Evolutionary conservation across 140 eudicot species (phyloP).

Genomic region (Senecio squalidus): DNA sequence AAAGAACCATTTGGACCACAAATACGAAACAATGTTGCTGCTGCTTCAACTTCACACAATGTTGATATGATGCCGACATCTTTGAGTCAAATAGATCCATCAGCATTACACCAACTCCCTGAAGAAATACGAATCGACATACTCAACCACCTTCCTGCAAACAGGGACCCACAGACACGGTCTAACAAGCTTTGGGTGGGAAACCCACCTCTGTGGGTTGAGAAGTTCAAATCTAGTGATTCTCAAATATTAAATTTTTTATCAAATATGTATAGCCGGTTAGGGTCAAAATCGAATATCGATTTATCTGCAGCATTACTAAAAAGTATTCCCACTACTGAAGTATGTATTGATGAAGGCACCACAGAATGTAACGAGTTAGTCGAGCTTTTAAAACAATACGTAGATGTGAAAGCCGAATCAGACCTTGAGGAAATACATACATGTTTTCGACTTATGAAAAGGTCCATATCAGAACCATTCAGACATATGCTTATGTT

Average conservation of each 20-base stretch:
- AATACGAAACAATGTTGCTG: conserved; percentile 1
- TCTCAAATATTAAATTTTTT: conserved; percentile 32
- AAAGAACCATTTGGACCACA: conserved; percentile 15
- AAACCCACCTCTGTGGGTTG: conserved; percentile 80
- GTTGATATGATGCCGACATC: conserved; percentile 60
- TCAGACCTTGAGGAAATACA: conserved; percentile 85
- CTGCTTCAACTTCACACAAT: conserved; percentile 22
- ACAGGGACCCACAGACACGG: conserved; percentile 35
- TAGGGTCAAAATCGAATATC: conserved; percentile 31
- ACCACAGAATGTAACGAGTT: conserved; percentile 36
- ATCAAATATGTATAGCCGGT: conserved; percentile 38
- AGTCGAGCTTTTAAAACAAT: conserved; percentile 64
- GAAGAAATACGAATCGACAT: conserved; percentile 64
- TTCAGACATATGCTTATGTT: neutral
- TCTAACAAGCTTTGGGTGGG: conserved; percentile 61
- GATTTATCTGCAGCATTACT: conserved; percentile 55
- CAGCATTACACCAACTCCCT: conserved; percentile 76
- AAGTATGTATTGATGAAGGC: conserved; percentile 16
- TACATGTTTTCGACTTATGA: conserved; percentile 53
- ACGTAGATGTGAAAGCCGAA: conserved; percentile 50
- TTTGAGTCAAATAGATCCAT: conserved; percentile 74
- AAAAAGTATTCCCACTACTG: conserved; percentile 34
- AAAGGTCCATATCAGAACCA: conserved; percentile 42
- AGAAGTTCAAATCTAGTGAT: conserved; percentile 40
- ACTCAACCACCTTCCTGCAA: conserved; percentile 57